A percentile compares a stretch with the other conserved stretches of the same genome.
These are phyloP conservation scores for Leishmania tarentolae DNA, from an alignment of 208 protist species.

Conservation along the genomic window DNA sequence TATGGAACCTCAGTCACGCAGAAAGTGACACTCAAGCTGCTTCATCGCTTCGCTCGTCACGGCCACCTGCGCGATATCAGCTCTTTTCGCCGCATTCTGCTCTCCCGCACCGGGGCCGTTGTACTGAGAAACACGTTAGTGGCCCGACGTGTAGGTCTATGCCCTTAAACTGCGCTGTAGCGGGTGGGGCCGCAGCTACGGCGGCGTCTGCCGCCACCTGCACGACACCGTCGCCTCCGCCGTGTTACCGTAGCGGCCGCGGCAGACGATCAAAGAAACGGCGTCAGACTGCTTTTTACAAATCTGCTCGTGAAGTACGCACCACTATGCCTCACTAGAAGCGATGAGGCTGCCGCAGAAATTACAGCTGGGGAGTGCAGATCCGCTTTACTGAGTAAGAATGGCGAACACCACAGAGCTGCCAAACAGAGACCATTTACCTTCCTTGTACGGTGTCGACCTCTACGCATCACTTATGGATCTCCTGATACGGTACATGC, in stretches of 20 bases:
- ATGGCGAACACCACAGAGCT: conserved; percentile 1
- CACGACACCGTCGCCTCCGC: conserved; percentile 10
- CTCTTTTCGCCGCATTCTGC: neutral
- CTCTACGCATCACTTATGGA: conserved; percentile 43
- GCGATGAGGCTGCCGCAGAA: neutral
- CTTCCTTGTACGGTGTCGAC: conserved; percentile 45
- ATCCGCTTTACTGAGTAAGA: neutral
- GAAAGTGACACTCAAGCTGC: neutral
- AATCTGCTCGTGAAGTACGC: conserved; percentile 12
- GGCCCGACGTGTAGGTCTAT: neutral
- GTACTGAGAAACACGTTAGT: neutral
- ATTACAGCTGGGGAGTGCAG: neutral
- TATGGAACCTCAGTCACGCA: conserved; percentile 24
- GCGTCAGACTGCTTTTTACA: neutral
- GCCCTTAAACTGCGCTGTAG: neutral
- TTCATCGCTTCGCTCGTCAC: neutral
- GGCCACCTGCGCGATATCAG: neutral
- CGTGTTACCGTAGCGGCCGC: neutral
- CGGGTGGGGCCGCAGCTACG: neutral
- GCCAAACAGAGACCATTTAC: conserved; percentile 29
- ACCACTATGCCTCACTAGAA: neutral
- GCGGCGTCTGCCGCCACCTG: neutral
- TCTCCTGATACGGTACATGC: conserved; percentile 44
- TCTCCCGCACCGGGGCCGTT: neutral
- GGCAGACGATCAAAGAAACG: neutral